Evolutionary conservation across 78 protist genomes (phyloP).

Genomic region (Dictyostelium citrinum): DNA sequence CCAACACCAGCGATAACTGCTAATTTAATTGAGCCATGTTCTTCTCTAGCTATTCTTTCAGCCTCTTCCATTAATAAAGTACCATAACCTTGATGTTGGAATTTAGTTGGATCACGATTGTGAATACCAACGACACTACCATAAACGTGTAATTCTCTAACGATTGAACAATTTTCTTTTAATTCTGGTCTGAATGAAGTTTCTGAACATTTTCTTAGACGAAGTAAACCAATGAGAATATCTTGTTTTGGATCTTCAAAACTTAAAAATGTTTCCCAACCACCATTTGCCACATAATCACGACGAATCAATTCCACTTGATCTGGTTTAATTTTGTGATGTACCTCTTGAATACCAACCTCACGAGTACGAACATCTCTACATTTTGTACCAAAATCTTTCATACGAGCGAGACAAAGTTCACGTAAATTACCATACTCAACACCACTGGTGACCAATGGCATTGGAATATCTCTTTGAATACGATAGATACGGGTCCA

Average conservation of each 20-base stretch:
- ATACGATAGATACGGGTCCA: constrained; percentile 97
- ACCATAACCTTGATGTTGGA: constrained; percentile 97
- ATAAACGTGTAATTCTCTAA: constrained; percentile 98
- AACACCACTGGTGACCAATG: constrained; percentile 94
- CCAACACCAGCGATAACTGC: constrained; percentile 98
- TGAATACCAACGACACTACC: constrained; percentile 93
- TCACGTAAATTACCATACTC: constrained; percentile 96
- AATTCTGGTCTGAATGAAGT: constrained; percentile 89
- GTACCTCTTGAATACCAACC: constrained; percentile 92
- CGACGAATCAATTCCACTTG: constrained; percentile 95
- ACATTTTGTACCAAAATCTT: constrained; percentile 87
- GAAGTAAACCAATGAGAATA: constrained; percentile 92
- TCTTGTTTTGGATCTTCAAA: constrained; percentile 97
- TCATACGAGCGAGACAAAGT: constrained; percentile 85
- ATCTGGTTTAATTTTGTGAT: constrained; percentile 82
- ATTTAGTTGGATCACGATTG: constrained; percentile 81
- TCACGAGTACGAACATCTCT: constrained; percentile 91
- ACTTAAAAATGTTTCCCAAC: constrained; percentile 97
- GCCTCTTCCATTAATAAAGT: constrained; percentile 96
- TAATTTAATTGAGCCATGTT: constrained; percentile 88
- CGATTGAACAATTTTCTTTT: constrained; percentile 84
- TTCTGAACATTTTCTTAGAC: constrained; percentile 89
- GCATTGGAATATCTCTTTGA: constrained; percentile 98
- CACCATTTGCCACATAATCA: constrained; percentile 95
- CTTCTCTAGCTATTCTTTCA: constrained; percentile 95